Conservation (phyloP, 345 rosid genomes). For the Limnanthes douglasii region DNA sequence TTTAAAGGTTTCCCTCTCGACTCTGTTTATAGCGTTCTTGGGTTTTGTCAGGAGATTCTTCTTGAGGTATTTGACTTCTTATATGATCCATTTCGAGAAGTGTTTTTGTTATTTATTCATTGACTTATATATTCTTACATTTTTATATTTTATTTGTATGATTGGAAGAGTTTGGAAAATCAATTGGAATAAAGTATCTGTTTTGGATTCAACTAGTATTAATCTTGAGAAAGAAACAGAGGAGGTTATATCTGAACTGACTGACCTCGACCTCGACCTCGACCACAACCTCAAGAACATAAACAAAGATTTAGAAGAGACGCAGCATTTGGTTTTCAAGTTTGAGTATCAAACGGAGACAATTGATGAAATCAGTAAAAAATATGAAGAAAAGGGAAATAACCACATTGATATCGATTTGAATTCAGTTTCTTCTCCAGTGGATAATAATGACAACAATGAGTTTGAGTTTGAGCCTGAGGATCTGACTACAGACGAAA, state of each 20-base stretch:
- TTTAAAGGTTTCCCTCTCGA: constrained; percentile 29
- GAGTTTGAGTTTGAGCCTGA: constrained; percentile 17
- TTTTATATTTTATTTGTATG: constrained; percentile 14
- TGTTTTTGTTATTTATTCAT: background rate
- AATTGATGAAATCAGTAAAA: constrained; percentile 24
- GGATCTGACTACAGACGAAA: constrained; percentile 15
- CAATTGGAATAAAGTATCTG: constrained; percentile 7
- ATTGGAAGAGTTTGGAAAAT: constrained; percentile 9
- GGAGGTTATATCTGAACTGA: constrained; percentile 4
- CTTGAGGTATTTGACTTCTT: constrained; percentile 21
- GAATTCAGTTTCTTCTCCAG: constrained; percentile 9
- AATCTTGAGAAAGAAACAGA: constrained; percentile 10
- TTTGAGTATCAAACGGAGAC: constrained; percentile 60
- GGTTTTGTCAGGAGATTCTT: constrained; percentile 15
- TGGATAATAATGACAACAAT: constrained; percentile 21
- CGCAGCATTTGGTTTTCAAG: constrained; percentile 36
- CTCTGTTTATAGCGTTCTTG: constrained; percentile 28
- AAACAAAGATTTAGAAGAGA: constrained; percentile 15
- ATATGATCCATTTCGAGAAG: background rate
- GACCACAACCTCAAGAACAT: no score
- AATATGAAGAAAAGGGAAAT: constrained; percentile 6
- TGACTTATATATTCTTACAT: background rate
- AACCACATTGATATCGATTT: constrained; percentile 5
- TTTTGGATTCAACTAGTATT: constrained; percentile 1
- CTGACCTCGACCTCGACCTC: no score